Evolutionary conservation across 2,329 filamentous ascomycete species (phyloP).

Genomic region (Zopfia rhizophila): DNA sequence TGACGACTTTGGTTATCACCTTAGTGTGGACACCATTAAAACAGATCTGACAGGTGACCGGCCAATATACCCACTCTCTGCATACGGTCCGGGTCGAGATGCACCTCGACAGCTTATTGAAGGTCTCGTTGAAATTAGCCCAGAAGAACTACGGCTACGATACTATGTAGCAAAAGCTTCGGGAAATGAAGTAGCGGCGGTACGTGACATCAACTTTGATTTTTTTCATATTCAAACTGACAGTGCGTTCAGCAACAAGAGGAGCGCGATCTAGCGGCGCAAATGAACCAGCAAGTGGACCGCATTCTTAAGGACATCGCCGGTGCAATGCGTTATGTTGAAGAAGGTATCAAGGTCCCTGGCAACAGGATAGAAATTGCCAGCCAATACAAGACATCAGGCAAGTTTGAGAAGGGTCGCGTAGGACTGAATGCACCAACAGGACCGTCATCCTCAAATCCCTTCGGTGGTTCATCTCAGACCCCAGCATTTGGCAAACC

Average conservation of each 20-base stretch:
- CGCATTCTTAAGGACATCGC: conserved; percentile 74
- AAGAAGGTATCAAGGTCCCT: conserved; percentile 47
- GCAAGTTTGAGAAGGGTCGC: conserved; percentile 3
- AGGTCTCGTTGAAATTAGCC: conserved; percentile 83
- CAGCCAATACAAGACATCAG: conserved; percentile 28
- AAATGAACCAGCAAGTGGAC: conserved; percentile 75
- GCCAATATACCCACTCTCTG: conserved; percentile 86
- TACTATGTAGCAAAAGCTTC: conserved; percentile 73
- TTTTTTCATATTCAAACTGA: conserved; percentile 18
- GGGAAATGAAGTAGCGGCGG: conserved; percentile 67
- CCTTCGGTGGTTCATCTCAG: conserved; percentile 40
- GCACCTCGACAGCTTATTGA: conserved; percentile 86
- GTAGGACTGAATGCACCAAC: conserved; percentile 13
- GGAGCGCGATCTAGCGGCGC: conserved; percentile 69
- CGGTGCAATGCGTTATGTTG: conserved; percentile 65
- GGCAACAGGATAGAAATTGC: conserved; percentile 47
- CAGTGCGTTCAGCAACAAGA: conserved; percentile 65
- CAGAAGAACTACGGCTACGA: conserved; percentile 82
- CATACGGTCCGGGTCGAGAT: conserved; percentile 81
- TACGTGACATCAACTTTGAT: conserved; percentile 45
- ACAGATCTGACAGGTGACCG: conserved; percentile 74
- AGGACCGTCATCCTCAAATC: conserved; percentile 27
- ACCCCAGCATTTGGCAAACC: conserved; percentile 29
- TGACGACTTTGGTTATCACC: conserved; percentile 35
- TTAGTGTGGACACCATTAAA: conserved; percentile 45